phyloP scores from a whole-genome alignment of 805 yeast genomes.

The Trichomonascus vanleenenianus region DNA sequence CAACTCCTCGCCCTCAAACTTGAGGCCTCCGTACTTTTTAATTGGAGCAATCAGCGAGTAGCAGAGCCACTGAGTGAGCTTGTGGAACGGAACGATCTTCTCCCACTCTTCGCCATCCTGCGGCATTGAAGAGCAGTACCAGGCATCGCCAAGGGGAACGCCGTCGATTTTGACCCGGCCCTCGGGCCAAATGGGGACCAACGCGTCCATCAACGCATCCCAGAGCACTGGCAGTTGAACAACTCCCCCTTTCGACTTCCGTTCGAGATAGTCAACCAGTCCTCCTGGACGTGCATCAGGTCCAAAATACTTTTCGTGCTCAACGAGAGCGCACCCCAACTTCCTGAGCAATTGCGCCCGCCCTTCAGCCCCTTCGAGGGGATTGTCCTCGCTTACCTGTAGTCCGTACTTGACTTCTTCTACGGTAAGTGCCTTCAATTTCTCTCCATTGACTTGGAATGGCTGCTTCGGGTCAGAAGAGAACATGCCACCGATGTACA shows the following conservation, averaged over 20 bases:
- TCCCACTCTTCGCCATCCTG: slow-evolving; percentile 29
- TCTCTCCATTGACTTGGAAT: slow-evolving; percentile 38
- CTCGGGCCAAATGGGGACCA: slow-evolving; percentile 54
- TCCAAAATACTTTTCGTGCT: slow-evolving; percentile 37
- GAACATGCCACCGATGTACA: slow-evolving; percentile 45
- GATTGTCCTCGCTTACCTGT: slow-evolving; percentile 42
- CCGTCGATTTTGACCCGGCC: slow-evolving; percentile 47
- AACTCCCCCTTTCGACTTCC: slow-evolving; percentile 13
- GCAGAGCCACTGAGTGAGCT: slow-evolving; percentile 60
- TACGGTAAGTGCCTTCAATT: slow-evolving; percentile 31
- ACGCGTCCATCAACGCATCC: slow-evolving; percentile 48
- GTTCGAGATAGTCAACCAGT: slow-evolving; percentile 38
- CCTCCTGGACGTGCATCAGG: slow-evolving; percentile 44
- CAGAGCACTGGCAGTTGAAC: slow-evolving; percentile 44
- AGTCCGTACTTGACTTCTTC: slow-evolving; percentile 35
- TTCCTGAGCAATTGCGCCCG: slow-evolving; percentile 39
- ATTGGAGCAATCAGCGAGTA: slow-evolving; percentile 53
- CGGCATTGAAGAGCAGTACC: slow-evolving; percentile 34
- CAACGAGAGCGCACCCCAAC: slow-evolving; percentile 42
- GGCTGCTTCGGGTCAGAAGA: slow-evolving; percentile 30
- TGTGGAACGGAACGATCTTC: slow-evolving; percentile 53
- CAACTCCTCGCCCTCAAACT: slow-evolving; percentile 33
- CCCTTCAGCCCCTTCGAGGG: slow-evolving; percentile 49
- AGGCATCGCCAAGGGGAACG: slow-evolving; percentile 52
- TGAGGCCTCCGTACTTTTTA: slow-evolving; percentile 34